Evolutionary conservation across 768 basidiomycete genomes (phyloP).

Genomic region (Hemileccinum rubropunctum): DNA sequence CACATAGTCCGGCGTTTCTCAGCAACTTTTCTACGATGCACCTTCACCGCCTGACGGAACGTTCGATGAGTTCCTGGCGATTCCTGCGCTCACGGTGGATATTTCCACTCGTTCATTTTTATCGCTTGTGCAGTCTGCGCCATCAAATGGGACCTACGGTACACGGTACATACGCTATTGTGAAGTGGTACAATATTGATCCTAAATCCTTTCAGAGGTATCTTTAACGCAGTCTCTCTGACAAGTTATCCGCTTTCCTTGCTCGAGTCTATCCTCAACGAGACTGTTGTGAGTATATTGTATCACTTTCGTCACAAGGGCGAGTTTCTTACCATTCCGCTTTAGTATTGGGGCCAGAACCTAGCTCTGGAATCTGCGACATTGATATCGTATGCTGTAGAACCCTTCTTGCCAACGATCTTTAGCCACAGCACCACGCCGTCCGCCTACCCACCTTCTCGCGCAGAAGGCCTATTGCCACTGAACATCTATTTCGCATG

Average conservation of each 20-base stretch:
- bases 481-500: slow-evolving; percentile 40
- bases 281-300: slow-evolving; percentile 12
- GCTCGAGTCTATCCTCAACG: slow-evolving; percentile 11
- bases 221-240: not conserved
- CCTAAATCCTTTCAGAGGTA: not conserved
- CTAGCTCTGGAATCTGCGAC: not conserved
- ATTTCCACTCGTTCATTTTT: slow-evolving; percentile 14
- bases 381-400: slow-evolving; percentile 28
- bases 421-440: slow-evolving; percentile 34
- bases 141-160: not conserved
- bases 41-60: slow-evolving; percentile 20
- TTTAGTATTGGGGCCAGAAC: not conserved
- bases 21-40: slow-evolving; percentile 54
- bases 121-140: slow-evolving; percentile 7
- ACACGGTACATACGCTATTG: slow-evolving; percentile 3
- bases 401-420: slow-evolving; percentile 45
- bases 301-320: not conserved
- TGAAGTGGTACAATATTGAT: not conserved
- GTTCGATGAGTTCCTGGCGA: slow-evolving; percentile 28
- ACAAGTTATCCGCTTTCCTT: slow-evolving; percentile 5
- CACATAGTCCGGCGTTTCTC: slow-evolving; percentile 5
- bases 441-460: slow-evolving; percentile 46
- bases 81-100: slow-evolving; percentile 3
- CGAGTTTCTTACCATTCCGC: not conserved
- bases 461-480: slow-evolving; percentile 35